A percentile compares a stretch with the other conserved stretches of the same genome.
Conservation (phyloP, 2,329 filamentous ascomycete genomes). For the Botrytis hyacinthi region DNA sequence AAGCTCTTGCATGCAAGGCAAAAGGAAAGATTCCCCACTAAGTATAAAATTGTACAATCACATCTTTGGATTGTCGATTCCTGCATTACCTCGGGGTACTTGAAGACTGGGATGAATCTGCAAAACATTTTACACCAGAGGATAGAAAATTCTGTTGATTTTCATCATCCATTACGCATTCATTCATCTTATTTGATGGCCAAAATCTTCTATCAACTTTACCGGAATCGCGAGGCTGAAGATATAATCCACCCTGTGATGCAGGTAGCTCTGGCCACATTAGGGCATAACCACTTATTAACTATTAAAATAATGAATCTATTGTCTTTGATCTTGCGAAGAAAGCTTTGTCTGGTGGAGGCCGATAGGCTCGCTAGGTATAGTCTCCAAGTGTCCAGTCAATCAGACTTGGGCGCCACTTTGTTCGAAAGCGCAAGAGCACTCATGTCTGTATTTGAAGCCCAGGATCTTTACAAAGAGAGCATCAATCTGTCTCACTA, state of each 20-base stretch:
- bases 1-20: not conserved
- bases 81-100: accelerated
- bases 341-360: accelerated
- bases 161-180: not conserved
- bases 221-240: not conserved
- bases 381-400: not conserved
- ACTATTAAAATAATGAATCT: not conserved
- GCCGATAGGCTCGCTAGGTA: not conserved
- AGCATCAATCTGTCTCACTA: not conserved
- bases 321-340: not conserved
- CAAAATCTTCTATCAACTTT: accelerated
- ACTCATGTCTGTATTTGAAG: too few species aligned
- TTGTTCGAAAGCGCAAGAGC: not conserved
- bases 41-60: not conserved
- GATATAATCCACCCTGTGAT: not conserved
- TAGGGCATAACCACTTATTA: not conserved
- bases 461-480: not conserved
- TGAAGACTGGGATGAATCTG: not conserved
- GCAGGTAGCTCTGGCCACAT: not conserved
- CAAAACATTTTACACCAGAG: not conserved
- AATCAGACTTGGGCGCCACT: accelerated
- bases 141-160: not conserved
- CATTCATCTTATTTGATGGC: not conserved
- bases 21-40: not conserved
- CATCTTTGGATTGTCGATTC: not conserved